Base-by-base conservation (phyloP, 129 eudicot genomes). In the Lactuca sativa region DNA sequence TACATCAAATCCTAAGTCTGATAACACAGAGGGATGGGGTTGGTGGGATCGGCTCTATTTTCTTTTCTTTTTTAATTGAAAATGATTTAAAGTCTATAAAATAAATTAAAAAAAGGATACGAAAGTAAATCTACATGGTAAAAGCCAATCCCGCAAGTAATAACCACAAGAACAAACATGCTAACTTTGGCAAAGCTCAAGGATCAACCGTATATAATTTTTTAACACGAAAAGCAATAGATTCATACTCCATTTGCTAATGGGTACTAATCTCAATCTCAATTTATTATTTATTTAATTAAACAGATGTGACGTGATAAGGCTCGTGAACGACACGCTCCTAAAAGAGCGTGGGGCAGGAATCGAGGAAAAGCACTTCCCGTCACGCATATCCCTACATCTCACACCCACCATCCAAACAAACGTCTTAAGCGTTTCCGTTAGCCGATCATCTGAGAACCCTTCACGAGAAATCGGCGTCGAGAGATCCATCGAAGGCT, bases 261-360 rank as follows among this genome's bases (percentile, higher is more conserved):
- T 43, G 2, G 3, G 7, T 43, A 9, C 5, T 43, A 9, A 43
- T 43, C 49, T 43, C 12, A 9, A 43, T 43, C 49, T 43, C 12
- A 43, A 43, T 8, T 43, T 43, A 40, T 8, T 43, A 43, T 0
- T 0, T 43, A 9, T 32, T 62, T 17, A 10, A 1, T 48, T 69
- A 53, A 10, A 3, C 80, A 88, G 98, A 82, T 89, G 93, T 52
- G 96, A 89, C 34, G 87, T 92, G 4, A 59, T 78, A 4, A 82
- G 82, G 62, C 96, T 92, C 0, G 81, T 92, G 43, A 86, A 71
- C n/a, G 74, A 82, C 17, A 73, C 69, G 0, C 90, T 84, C 2
- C 14, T 92, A 77, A 78, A 55, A 21, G 86, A 85, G 55, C 75
- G 98, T 32, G 98, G 98, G 56, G 95, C 89, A 4, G 98, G 98